These are phyloP conservation scores for Cladosporium sp. DNA, from an alignment of 2,329 filamentous ascomycete genomes.

Conservation along the genomic window DNA sequence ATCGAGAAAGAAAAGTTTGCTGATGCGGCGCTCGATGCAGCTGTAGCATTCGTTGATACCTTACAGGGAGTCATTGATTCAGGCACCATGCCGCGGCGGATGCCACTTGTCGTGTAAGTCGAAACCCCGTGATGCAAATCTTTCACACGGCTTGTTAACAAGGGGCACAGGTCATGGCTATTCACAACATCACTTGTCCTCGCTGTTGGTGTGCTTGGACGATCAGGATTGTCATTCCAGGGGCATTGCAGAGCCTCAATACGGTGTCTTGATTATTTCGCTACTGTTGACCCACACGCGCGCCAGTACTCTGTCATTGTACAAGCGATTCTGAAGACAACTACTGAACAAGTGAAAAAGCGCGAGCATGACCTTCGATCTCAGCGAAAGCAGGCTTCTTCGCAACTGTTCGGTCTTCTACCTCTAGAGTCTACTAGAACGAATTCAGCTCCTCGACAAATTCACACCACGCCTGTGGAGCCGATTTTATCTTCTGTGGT, in stretches of 20 bases:
- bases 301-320: constrained; percentile 32
- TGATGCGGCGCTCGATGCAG: constrained; percentile 33
- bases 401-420: constrained; percentile 31
- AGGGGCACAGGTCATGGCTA: constrained; percentile 28
- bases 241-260: constrained; percentile 27
- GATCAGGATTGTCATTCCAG: constrained; percentile 29
- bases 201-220: constrained; percentile 30
- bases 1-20: constrained; percentile 31
- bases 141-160: not conserved
- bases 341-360: constrained; percentile 25
- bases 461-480: not conserved
- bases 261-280: constrained; percentile 31
- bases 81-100: constrained; percentile 22
- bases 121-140: not conserved
- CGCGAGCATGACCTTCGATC: constrained; percentile 26
- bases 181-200: constrained; percentile 35
- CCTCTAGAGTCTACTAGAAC: constrained; percentile 2
- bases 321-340: constrained; percentile 28
- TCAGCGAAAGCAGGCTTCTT: constrained; percentile 31
- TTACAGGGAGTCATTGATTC: constrained; percentile 25
- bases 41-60: constrained; percentile 29
- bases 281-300: constrained; percentile 31
- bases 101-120: constrained; percentile 29
- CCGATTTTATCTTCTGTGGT: not conserved
- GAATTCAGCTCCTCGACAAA: not conserved